Percentiles rank a stretch among this genome's conserved stretches.
Conservation (phyloP, 805 yeast species). For the Sugiyamaella valdiviana region DNA sequence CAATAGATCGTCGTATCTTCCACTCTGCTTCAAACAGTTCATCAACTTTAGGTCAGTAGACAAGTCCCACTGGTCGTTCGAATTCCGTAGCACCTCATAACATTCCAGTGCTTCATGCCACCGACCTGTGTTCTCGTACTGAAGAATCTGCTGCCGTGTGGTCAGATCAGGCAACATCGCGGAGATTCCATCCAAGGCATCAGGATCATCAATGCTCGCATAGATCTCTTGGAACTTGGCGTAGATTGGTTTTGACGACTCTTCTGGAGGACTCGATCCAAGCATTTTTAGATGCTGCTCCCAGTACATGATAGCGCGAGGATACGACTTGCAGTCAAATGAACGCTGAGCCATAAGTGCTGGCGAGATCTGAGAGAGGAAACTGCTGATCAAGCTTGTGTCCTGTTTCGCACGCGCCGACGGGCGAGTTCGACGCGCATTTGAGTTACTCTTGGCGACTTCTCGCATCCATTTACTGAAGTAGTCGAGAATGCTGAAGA, state of each 20-base stretch:
- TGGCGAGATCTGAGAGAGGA: constrained; percentile 55
- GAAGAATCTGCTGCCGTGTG: constrained; percentile 67
- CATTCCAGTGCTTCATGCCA: constrained; percentile 88
- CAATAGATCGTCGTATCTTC: constrained; percentile 61
- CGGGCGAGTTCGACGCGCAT: not conserved
- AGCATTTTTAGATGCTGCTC: constrained; percentile 62
- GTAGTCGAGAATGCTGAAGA: constrained; percentile 77
- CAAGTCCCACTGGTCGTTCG: constrained; percentile 29
- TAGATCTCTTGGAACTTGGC: constrained; percentile 63
- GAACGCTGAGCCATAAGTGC: constrained; percentile 71
- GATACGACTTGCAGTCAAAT: constrained; percentile 76
- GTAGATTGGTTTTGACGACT: constrained; percentile 28
- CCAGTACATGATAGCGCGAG: constrained; percentile 76
- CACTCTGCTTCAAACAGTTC: constrained; percentile 69
- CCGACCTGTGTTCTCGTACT: constrained; percentile 76
- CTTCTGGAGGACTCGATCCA: constrained; percentile 25
- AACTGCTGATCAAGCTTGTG: constrained; percentile 25
- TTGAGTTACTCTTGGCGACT: not conserved
- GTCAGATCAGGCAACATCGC: constrained; percentile 58
- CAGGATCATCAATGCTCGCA: constrained; percentile 81
- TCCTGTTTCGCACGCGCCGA: constrained; percentile 21
- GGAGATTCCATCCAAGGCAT: constrained; percentile 81
- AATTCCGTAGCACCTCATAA: constrained; percentile 56
- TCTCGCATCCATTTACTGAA: constrained; percentile 62
- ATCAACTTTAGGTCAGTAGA: constrained; percentile 47